Percentiles rank a stretch among this genome's conserved stretches.
These are phyloP conservation scores for Quercus robur DNA, from an alignment of 306 rosid genomes.

Conservation along the genomic window DNA sequence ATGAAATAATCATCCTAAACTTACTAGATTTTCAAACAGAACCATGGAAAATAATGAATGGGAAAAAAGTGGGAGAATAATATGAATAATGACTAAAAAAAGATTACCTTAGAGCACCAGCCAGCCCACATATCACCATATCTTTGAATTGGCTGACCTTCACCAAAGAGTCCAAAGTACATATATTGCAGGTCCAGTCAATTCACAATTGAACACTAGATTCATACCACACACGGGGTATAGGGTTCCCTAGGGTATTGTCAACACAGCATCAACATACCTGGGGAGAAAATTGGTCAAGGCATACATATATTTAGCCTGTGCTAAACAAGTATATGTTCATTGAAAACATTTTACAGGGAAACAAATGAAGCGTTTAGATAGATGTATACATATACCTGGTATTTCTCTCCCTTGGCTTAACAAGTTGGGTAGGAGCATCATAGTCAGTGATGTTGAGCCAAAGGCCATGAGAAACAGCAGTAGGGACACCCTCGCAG, in stretches of 20 bases:
- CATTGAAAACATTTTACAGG: neutral
- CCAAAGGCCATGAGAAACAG: slow-evolving; percentile 90
- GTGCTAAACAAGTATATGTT: neutral
- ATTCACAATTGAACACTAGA: slow-evolving; percentile 70
- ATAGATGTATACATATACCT: slow-evolving; percentile 30
- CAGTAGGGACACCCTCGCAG: slow-evolving; percentile 63
- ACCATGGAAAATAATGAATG: neutral
- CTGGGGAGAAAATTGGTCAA: slow-evolving; percentile 22
- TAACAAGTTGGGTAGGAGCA: slow-evolving; percentile 92
- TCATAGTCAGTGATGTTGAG: slow-evolving; percentile 89
- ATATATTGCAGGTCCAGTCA: slow-evolving; percentile 74
- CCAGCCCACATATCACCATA: slow-evolving; percentile 97
- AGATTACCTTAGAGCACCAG: slow-evolving; percentile 79
- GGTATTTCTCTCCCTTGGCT: slow-evolving; percentile 79
- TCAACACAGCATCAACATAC: slow-evolving; percentile 81
- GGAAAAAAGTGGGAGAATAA: neutral
- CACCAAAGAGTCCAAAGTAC: slow-evolving; percentile 96
- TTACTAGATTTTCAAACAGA: neutral
- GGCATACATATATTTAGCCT: neutral
- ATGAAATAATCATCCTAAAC: neutral
- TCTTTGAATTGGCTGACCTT: slow-evolving; percentile 89
- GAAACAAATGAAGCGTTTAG: no score
- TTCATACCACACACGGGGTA: slow-evolving; percentile 96
- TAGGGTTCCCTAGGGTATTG: slow-evolving; percentile 74
- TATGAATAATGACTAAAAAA: neutral